Conservation (phyloP, 805 yeast species). For the Yamadazyma nakazawae region DNA sequence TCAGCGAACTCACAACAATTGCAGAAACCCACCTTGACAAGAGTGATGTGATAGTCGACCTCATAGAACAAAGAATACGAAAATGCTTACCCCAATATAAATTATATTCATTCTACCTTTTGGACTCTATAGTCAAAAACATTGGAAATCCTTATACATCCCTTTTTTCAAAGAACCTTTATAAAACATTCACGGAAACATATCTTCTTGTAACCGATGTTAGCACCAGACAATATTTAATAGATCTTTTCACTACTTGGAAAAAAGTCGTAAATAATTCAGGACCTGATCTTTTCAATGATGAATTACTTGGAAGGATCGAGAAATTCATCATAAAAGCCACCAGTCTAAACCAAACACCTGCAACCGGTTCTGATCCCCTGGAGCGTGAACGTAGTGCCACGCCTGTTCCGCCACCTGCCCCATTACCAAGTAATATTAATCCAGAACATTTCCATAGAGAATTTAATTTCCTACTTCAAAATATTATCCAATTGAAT, state of each 20-base stretch:
- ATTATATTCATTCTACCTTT: conserved; percentile 32
- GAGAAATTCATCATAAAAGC: conserved; percentile 40
- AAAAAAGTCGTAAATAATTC: conserved; percentile 29
- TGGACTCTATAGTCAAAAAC: conserved; percentile 42
- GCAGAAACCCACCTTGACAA: conserved; percentile 34
- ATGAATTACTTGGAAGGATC: conserved; percentile 25
- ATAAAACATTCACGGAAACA: conserved; percentile 35
- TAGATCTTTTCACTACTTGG: conserved; percentile 43
- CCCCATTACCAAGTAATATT: conserved; percentile 10
- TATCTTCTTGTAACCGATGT: conserved; percentile 39
- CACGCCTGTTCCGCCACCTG: neutral
- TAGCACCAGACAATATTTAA: conserved; percentile 35
- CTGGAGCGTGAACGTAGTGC: neutral
- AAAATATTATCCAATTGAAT: conserved; percentile 30
- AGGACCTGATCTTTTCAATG: conserved; percentile 34
- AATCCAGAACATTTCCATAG: conserved; percentile 33
- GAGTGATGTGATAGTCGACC: conserved; percentile 30
- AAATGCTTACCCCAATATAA: conserved; percentile 39
- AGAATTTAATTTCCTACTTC: conserved; percentile 35
- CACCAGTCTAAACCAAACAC: conserved; percentile 18
- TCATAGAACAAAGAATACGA: conserved; percentile 34
- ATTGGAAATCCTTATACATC: conserved; percentile 43
- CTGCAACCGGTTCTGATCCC: neutral
- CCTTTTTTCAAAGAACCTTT: conserved; percentile 33
- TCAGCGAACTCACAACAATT: conserved; percentile 35